Evolutionary conservation across 78 protist genomes (phyloP).

Genomic region (Polysphondylium violaceum): DNA sequence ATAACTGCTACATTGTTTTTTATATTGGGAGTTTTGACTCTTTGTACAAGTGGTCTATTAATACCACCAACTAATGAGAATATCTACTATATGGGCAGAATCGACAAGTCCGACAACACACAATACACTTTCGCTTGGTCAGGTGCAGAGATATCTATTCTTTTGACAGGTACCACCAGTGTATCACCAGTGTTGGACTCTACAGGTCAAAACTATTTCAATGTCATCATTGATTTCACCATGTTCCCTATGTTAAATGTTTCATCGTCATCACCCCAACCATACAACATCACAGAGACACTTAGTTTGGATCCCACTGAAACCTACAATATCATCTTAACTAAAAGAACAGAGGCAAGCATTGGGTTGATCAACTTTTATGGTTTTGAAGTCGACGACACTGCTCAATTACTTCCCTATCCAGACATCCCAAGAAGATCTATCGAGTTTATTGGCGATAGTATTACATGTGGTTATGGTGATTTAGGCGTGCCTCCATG

Average conservation of each 20-base stretch:
- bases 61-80: conserved; percentile 21
- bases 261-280: neutral
- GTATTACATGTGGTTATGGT: conserved; percentile 66
- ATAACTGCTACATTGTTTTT: no score
- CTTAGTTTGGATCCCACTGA: conserved; percentile 4
- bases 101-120: neutral
- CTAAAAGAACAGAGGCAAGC: conserved; percentile 44
- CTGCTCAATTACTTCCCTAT: neutral
- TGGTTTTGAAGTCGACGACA: conserved; percentile 38
- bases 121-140: conserved; percentile 47
- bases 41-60: no score
- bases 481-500: conserved; percentile 29
- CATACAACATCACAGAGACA: neutral
- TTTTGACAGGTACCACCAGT: neutral
- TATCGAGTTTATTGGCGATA: conserved; percentile 79
- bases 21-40: no score
- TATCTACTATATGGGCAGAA: conserved; percentile 42
- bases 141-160: conserved; percentile 7
- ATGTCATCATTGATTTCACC: neutral
- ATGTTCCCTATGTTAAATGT: neutral
- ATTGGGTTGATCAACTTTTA: conserved; percentile 33
- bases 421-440: neutral
- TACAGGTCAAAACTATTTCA: neutral
- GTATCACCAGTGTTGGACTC: conserved; percentile 1
- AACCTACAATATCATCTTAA: neutral